These are phyloP conservation scores for Diplosphaera chodatii DNA, from an alignment of 139 green algal species.

Conservation along the genomic window DNA sequence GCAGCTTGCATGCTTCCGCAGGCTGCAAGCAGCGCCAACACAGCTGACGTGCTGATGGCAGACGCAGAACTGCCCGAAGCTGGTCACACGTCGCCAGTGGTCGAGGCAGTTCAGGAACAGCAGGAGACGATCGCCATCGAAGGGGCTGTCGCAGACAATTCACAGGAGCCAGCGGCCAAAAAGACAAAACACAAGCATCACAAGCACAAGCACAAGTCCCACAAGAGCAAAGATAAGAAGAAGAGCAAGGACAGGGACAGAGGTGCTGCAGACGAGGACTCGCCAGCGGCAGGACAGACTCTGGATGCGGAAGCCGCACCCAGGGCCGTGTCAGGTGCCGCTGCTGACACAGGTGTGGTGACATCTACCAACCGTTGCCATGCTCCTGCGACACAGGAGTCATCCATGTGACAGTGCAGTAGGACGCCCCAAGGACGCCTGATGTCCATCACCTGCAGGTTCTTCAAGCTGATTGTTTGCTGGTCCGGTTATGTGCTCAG, in stretches of 20 bases:
- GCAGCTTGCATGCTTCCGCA: no score
- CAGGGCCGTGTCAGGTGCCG: neutral
- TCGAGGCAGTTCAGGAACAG: no score
- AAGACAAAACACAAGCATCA: constrained; percentile 17
- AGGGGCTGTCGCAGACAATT: neutral
- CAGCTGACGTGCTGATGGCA: neutral
- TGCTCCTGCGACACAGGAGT: no score
- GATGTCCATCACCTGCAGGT: no score
- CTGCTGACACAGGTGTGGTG: neutral
- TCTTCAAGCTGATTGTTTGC: no score
- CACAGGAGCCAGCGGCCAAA: neutral
- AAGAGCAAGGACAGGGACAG: constrained; percentile 30
- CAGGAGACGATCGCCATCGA: neutral
- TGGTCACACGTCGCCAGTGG: no score
- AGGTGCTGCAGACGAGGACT: neutral
- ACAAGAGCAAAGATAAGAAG: constrained; percentile 39
- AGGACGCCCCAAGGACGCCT: no score
- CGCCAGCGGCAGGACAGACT: neutral
- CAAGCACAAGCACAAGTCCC: constrained; percentile 45
- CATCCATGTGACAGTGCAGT: no score
- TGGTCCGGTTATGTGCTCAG: no score
- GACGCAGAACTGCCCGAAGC: neutral
- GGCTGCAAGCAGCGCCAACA: neutral
- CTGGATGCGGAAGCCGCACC: no score
- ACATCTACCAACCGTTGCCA: no score